Conservation (phyloP, 2,329 filamentous ascomycete genomes). For the Colletotrichum nymphaeae region DNA sequence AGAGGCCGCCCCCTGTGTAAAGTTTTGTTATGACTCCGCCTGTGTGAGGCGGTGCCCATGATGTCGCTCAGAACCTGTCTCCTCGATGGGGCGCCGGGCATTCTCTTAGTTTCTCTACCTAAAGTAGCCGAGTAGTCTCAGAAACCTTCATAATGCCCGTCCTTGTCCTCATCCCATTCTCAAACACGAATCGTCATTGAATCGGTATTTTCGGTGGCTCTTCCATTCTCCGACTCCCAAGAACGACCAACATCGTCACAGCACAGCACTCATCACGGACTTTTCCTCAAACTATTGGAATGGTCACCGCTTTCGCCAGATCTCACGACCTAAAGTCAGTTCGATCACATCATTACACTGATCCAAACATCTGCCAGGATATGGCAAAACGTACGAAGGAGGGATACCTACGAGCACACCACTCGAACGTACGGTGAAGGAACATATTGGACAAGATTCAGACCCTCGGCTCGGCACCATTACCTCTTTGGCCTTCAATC, state of each 20-base stretch:
- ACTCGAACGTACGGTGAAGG: neutral
- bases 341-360: neutral
- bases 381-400: neutral
- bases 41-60: neutral
- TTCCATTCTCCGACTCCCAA: neutral
- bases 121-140: neutral
- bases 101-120: neutral
- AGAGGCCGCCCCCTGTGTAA: neutral
- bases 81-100: neutral
- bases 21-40: neutral
- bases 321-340: neutral
- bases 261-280: neutral
- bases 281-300: neutral
- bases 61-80: neutral
- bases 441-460: neutral
- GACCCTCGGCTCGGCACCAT: neutral
- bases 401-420: neutral
- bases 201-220: neutral
- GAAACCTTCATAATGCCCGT: neutral
- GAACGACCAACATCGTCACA: neutral
- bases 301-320: neutral
- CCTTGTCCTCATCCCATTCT: neutral
- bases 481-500: neutral
- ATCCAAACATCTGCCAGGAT: neutral
- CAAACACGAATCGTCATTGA: neutral